These are phyloP conservation scores for Gastrolobium bilobum DNA, from an alignment of 306 rosid genomes.

Conservation along the genomic window DNA sequence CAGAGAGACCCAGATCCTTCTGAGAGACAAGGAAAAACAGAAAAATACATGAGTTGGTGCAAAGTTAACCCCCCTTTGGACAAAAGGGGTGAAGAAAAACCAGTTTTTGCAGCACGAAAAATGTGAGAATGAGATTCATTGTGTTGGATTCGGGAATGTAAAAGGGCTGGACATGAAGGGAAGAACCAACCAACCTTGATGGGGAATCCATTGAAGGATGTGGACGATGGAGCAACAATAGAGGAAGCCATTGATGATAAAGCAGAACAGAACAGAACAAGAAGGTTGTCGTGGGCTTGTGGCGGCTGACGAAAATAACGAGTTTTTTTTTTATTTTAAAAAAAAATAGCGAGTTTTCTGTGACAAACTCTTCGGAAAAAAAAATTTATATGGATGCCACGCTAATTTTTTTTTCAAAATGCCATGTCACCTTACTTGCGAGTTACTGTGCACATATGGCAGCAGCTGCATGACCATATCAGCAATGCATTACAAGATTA, in stretches of 20 bases:
- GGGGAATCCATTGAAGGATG: conserved; percentile 49
- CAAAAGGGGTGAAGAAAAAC: conserved; percentile 24
- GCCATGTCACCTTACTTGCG: too few species aligned
- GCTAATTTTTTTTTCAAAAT: too few species aligned
- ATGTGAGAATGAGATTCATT: not conserved
- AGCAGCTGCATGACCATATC: too few species aligned
- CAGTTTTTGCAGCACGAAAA: not conserved
- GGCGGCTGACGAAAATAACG: too few species aligned
- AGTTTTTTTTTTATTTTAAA: too few species aligned
- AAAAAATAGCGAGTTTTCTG: too few species aligned
- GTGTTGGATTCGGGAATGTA: not conserved
- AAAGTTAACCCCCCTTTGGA: conserved; percentile 6
- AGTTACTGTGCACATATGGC: too few species aligned
- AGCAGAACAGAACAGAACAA: too few species aligned
- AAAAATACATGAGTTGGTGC: conserved; percentile 10
- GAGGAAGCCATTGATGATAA: conserved; percentile 57
- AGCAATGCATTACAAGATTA: too few species aligned
- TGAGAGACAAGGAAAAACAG: conserved; percentile 33
- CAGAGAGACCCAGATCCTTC: conserved; percentile 63
- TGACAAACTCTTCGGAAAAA: too few species aligned
- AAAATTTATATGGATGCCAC: too few species aligned
- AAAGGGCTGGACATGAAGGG: not conserved
- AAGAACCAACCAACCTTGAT: conserved; percentile 55
- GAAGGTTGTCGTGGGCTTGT: too few species aligned
- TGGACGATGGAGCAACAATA: conserved; percentile 56